Evolutionary conservation across 2,329 filamentous ascomycete genomes (phyloP), one percentile per base, ranked within the genome.

Genomic region (Ophiostoma himal-ulmi): DNA sequence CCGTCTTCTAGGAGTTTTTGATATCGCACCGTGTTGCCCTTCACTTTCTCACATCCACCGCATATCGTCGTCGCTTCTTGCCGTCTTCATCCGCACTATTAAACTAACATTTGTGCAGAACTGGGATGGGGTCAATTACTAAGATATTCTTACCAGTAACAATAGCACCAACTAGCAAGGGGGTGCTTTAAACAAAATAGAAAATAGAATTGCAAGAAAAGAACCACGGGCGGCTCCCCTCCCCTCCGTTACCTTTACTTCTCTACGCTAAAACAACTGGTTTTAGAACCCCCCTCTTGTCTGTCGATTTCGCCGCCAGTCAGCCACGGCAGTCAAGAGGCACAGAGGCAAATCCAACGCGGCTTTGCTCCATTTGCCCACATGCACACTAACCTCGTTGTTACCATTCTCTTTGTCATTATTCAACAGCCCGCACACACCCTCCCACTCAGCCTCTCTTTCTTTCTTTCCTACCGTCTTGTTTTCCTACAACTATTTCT

Each of bases 241-340:
- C 39, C 37, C 57, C 54, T 22, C 66, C n/a, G 52, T 67, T 30
- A 36, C 54, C 52, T 65, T 64, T 41, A 66, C 70, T 69, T 68
- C 41, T 57, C 57, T 67, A 54, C 70, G 41, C 70, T 71, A 65
- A 64, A 68, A 62, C 36, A 71, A 20, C 34, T 69, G 41, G 44
- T 64, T 39, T 52, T 30, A 44, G 41, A 65, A 22, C 26, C 48
- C 67, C 65, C 66, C 69, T 44, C 67, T 66, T 60, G 20, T n/a
- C 52, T 68, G 36, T 57, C 22, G 52, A 57, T 57, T 57, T 57
- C 52, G 52, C 52, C 52, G 52, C 52, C n/a, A 52, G 60, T 11
- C 60, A 64, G 60, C 60, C 60, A 60, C 54, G 57, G 57, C 52
- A 62, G 57, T 62, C 26, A 14, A 62, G 44, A 62, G 57, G 57